Base-by-base conservation (phyloP, 768 basidiomycete species). In the Psilocybe azurescens region DNA sequence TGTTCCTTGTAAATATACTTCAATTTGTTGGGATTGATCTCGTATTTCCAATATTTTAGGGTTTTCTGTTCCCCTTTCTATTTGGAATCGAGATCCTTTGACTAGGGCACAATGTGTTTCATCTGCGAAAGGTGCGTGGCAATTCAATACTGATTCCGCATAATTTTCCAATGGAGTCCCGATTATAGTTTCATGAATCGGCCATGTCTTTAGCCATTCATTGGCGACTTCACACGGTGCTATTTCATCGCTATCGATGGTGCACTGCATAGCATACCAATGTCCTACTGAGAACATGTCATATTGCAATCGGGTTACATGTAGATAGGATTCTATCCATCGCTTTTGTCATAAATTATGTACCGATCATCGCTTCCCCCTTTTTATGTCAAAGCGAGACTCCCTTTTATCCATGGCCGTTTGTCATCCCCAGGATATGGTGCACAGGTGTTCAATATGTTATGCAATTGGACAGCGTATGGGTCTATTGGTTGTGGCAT, bases 211-310 rank as follows among this genome's bases (percentile, higher is more conserved):
- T 3, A 54, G 1, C 53, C 48, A 59, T 7, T 36, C 2, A 13
- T 1, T 18, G 4, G 48, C 49, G 4, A 38, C 18, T 3, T 24
- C 11, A 4, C 14, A n/a, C 18, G 53, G 53, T 2, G 24, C 20
- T 3, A 8, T 2, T 3, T 30, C 14, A 9, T 20, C 38, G 9
- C 2, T 13, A 36, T 51, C 3, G 5, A 39, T 9, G 1, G 58
- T 33, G 38, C 56, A 58, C 9, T 33, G 20, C 28, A 56, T 24
- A 2, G 58, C 58, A 60, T 59, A 63, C 62, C 62, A 63, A 3
- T 46, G 28, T 8, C 53, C 62, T 9, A 63, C 20, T 6, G 62
- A 59, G 29, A 63, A 63, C 32, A 54, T 28, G 8, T 59, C 54
- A 18, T 56, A 38, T 20, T 47, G 3, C 6, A 63, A 11, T n/a